A percentile compares a stretch with the other conserved stretches of the same genome.
Conservation (phyloP, 371 early-diverging fungal genomes). For the Syncephalastrum racemosum region DNA sequence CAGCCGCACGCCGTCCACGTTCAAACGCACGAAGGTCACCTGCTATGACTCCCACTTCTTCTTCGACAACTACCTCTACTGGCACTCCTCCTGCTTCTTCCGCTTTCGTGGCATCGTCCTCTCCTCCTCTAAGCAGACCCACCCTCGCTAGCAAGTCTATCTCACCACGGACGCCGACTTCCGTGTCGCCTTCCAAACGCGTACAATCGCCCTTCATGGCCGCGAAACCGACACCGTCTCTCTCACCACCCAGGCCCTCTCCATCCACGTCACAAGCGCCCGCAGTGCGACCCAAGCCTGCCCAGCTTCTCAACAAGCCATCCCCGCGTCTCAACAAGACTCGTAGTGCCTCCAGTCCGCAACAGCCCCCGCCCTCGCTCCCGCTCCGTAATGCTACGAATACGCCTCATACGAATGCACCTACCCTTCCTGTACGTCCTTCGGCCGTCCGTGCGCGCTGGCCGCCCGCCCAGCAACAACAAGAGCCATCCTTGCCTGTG, state of each 20-base stretch:
- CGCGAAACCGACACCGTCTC: conserved; percentile 9
- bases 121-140: no score
- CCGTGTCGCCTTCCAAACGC: no score
- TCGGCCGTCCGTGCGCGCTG: background rate
- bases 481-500: background rate
- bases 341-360: conserved; percentile 30
- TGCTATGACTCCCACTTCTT: background rate
- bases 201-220: background rate
- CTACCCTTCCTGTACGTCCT: no score
- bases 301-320: conserved; percentile 14
- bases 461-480: conserved; percentile 3
- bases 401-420: no score
- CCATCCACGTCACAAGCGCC: conserved; percentile 9
- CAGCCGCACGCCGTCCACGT: conserved; percentile 24
- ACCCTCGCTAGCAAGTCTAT: no score
- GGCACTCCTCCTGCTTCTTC: no score
- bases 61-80: background rate
- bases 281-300: conserved; percentile 31
- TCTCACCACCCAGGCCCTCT: background rate
- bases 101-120: no score
- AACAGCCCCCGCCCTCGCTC: no score
- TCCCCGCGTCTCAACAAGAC: conserved; percentile 26
- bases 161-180: no score
- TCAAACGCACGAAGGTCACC: background rate
- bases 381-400: no score